These are phyloP conservation scores for Monilinia laxa DNA, from an alignment of 2,329 filamentous ascomycete genomes.

Conservation along the genomic window DNA sequence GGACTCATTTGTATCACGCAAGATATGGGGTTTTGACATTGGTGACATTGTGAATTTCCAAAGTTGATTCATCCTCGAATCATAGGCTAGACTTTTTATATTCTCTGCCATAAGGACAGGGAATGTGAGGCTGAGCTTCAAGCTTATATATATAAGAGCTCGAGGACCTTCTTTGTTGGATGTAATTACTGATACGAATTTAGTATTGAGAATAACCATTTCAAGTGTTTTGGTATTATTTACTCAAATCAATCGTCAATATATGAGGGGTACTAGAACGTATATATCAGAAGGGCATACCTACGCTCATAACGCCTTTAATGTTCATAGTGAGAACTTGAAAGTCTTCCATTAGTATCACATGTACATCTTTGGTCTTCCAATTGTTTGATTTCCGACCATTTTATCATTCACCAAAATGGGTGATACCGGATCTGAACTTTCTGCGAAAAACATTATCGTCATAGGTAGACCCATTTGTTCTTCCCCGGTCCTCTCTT, in stretches of 20 bases:
- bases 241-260: not conserved
- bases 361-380: not conserved
- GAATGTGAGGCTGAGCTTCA: not conserved
- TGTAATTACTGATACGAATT: not conserved
- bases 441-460: not conserved
- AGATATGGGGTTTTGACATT: not conserved
- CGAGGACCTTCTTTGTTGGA: not conserved
- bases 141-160: no score
- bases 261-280: not conserved
- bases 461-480: constrained; percentile 11
- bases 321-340: not conserved
- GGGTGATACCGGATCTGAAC: not conserved
- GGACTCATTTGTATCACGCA: not conserved
- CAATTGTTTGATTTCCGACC: not conserved
- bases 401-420: not conserved
- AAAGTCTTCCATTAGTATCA: not conserved
- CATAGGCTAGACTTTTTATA: not conserved
- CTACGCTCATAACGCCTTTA: not conserved
- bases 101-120: not conserved
- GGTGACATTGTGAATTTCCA: not conserved
- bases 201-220: not conserved
- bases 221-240: constrained; percentile 1
- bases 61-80: not conserved
- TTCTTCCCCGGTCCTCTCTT: not conserved
- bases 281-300: not conserved